phyloP scores from a whole-genome alignment of 2,329 filamentous ascomycete genomes.

The Aspergillus ochraceus region DNA sequence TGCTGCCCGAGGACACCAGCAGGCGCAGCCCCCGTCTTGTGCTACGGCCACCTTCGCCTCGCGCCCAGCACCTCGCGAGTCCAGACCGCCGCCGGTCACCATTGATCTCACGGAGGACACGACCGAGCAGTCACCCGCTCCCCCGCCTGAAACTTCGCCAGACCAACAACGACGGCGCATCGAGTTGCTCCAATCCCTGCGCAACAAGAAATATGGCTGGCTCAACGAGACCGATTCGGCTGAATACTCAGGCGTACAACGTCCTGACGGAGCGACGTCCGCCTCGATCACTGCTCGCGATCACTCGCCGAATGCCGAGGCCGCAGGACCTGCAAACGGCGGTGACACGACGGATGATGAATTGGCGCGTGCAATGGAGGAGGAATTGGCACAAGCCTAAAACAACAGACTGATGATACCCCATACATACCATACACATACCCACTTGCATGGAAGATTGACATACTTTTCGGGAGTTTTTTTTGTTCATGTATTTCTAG shows the following conservation, averaged over 20 bases:
- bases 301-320: neutral
- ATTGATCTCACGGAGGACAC: constrained; percentile 24
- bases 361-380: constrained; percentile 26
- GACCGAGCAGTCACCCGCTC: neutral
- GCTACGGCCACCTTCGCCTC: neutral
- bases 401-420: constrained; percentile 8
- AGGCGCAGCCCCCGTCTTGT: neutral
- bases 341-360: constrained; percentile 20
- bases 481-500: neutral
- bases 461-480: neutral
- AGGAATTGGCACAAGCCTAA: constrained; percentile 21
- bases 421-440: neutral
- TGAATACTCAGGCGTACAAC: neutral
- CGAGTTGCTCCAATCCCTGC: constrained; percentile 26
- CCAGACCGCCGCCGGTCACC: constrained; percentile 9
- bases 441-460: neutral
- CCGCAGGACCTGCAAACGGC: neutral
- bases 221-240: constrained; percentile 15
- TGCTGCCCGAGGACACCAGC: neutral
- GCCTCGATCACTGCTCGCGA: neutral
- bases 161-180: constrained; percentile 11
- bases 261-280: neutral
- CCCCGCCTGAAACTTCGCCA: neutral
- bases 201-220: constrained; percentile 34
- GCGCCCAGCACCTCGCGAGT: neutral